Conservation (phyloP, 2,329 filamentous ascomycete genomes). For the Cladosporium halotolerans region DNA sequence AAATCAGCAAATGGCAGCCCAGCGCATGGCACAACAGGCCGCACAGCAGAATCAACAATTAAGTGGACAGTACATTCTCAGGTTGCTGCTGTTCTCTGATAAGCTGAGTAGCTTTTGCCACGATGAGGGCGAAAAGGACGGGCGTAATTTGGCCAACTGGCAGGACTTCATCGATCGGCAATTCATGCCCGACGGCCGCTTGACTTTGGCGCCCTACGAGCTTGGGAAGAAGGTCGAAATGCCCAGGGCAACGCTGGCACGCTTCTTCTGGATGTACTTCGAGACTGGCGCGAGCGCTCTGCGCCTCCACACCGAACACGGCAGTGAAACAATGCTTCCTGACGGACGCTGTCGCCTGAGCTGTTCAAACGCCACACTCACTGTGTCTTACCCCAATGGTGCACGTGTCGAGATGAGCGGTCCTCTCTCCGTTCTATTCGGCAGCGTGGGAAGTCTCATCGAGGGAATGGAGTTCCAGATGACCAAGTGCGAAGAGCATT, state of each 20-base stretch:
- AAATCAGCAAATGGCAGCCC: slow-evolving; percentile 27
- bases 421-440: slow-evolving; percentile 70
- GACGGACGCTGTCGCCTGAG: slow-evolving; percentile 68
- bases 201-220: slow-evolving; percentile 54
- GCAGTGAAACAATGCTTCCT: slow-evolving; percentile 50
- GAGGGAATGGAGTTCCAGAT: slow-evolving; percentile 80
- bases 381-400: slow-evolving; percentile 82
- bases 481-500: slow-evolving; percentile 70
- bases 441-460: slow-evolving; percentile 62
- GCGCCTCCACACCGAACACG: slow-evolving; percentile 74
- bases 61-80: slow-evolving; percentile 41
- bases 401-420: slow-evolving; percentile 55
- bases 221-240: slow-evolving; percentile 52
- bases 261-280: slow-evolving; percentile 88
- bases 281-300: slow-evolving; percentile 79
- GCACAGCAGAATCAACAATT: slow-evolving; percentile 25
- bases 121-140: slow-evolving; percentile 48
- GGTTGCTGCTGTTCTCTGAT: slow-evolving; percentile 52
- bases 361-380: slow-evolving; percentile 69
- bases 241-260: slow-evolving; percentile 68
- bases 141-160: slow-evolving; percentile 72
- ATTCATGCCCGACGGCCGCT: slow-evolving; percentile 70
- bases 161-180: slow-evolving; percentile 70
- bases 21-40: slow-evolving; percentile 26
- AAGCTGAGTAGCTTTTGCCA: slow-evolving; percentile 47